Base-by-base conservation (phyloP, 2,329 filamentous ascomycete genomes). In the Rachicladosporium sp. region DNA sequence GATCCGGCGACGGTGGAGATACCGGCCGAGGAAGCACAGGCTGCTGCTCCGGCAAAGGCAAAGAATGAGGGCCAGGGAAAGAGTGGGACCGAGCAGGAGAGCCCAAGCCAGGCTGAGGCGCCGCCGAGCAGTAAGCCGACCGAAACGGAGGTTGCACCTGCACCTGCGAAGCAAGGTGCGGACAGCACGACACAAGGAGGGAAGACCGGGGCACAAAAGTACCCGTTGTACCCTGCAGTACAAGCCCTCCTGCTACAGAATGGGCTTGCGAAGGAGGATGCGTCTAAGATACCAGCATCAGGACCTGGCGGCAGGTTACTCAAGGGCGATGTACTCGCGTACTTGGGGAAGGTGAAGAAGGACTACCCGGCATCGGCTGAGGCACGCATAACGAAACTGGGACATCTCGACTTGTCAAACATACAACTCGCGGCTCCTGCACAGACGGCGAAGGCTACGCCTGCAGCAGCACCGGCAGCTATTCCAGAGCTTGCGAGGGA, bases 241-340 rank as follows among this genome's bases (percentile, higher is more conserved):
- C 72, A 76, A 56, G 77, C 85, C 53, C 73, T 96, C 42, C 71
- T 96, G 46, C 82, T 83, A 62, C 71, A 81, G 60, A 79, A 93
- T 56, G 79, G 80, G 46, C 67, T 98, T 40, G 73, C 82, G 53
- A 75, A 80, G 50, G 78, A 79, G 35, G 83, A 87, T 43, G 71
- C 87, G 38, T 71, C 77, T 62, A 81, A 83, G 60, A 95, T 96
- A 60, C 82, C 78, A 38, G 82, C 87, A 4, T 89, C 84, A 12
- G 91, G 91, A 15, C 91, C 91, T 23, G 79, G 80, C 53, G 87
- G 88, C 42, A 80, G 91, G 45, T 70, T 98, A 40, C 73, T 98
- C 46, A 98, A 98, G 71, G 91, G 91, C 41, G 91, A 98, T 58
- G 81, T 98, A 5, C 76, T 98, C 39, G 88, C 87, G 35, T 91